Evolutionary conservation across 257 asterid genomes (phyloP).

Genomic region (Salvia miltiorrhiza): DNA sequence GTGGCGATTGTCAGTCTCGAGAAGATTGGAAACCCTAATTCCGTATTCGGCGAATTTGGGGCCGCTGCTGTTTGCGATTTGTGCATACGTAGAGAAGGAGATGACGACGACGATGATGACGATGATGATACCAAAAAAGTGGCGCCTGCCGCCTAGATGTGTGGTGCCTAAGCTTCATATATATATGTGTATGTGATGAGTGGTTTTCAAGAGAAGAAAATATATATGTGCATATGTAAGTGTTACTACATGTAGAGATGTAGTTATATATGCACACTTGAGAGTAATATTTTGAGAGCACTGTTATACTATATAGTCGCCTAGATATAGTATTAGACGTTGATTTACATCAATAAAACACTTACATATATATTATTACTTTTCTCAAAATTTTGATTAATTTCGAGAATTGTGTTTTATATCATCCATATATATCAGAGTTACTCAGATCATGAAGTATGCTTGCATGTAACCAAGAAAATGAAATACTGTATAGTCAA

Average conservation of each 20-base stretch:
- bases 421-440: too few relatives aligned
- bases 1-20: not conserved
- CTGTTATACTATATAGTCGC: not conserved
- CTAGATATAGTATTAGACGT: not conserved
- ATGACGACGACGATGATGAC: conserved; percentile 26
- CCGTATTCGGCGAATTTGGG: not conserved
- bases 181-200: not conserved
- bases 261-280: not conserved
- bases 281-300: not conserved
- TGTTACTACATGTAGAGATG: not conserved
- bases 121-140: conserved; percentile 12
- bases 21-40: conserved; percentile 7
- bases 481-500: not conserved
- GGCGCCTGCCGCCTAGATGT: conserved; percentile 28
- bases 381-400: too few relatives aligned
- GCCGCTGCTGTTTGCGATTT: not conserved
- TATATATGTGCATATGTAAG: not conserved
- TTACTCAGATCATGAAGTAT: too few relatives aligned
- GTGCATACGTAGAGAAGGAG: not conserved
- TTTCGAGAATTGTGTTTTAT: too few relatives aligned
- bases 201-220: not conserved
- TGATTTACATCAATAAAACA: conserved; percentile 8
- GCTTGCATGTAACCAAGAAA: not conserved
- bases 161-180: not conserved
- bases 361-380: too few relatives aligned